These are phyloP conservation scores for Sophora flavescens DNA, from an alignment of 306 rosid species.

Conservation along the genomic window DNA sequence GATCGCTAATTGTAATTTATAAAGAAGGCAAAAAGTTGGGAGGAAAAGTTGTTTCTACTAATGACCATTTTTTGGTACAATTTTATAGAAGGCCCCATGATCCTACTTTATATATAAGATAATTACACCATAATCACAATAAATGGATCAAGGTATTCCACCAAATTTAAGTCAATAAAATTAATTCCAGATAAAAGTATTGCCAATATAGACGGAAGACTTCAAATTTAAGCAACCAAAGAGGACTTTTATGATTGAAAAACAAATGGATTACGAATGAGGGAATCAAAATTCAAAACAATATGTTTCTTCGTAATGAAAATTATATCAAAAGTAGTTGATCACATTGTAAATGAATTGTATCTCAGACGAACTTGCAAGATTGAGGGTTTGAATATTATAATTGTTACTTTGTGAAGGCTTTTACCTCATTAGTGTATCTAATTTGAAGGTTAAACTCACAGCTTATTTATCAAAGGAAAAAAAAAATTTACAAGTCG, in stretches of 20 bases:
- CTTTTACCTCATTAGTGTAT: no score
- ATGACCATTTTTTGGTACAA: no score
- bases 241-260: not conserved
- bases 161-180: slow-evolving; percentile 1
- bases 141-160: slow-evolving; percentile 10
- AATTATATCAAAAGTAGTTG: not conserved
- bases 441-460: no score
- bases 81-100: not conserved
- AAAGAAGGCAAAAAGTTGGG: not conserved
- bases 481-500: not conserved
- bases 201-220: not conserved
- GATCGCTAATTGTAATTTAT: not conserved
- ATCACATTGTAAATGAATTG: no score
- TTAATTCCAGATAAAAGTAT: slow-evolving; percentile 11
- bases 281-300: slow-evolving; percentile 27
- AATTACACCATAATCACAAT: slow-evolving; percentile 25
- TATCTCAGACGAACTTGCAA: no score
- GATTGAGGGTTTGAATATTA: no score
- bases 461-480: no score
- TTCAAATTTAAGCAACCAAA: not conserved
- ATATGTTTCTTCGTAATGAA: not conserved
- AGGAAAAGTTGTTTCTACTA: no score
- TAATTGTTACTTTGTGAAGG: no score
- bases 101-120: slow-evolving; percentile 16
- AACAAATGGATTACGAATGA: not conserved